phyloP scores from a whole-genome alignment of 2,329 filamentous ascomycete genomes.

The Colletotrichum phormii region DNA sequence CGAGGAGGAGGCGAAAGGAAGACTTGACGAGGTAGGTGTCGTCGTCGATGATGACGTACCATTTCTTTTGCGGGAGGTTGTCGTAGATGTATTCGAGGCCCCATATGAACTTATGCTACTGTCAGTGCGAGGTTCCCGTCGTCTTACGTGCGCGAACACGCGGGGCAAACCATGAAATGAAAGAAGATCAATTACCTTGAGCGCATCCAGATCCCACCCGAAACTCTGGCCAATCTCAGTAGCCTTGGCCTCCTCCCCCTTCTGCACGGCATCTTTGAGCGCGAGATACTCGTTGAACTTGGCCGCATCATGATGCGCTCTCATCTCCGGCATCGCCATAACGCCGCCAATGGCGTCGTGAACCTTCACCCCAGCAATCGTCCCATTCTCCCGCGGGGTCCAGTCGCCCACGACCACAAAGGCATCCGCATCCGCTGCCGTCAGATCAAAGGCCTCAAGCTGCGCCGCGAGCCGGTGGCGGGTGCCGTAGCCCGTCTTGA shows the following conservation, averaged over 20 bases:
- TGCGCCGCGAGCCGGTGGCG: slow-evolving; percentile 59
- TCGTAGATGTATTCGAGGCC: slow-evolving; percentile 64
- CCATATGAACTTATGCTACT: slow-evolving; percentile 59
- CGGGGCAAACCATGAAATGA: neutral
- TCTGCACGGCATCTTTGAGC: slow-evolving; percentile 51
- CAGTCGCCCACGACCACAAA: slow-evolving; percentile 65
- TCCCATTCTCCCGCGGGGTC: slow-evolving; percentile 49
- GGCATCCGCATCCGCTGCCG: slow-evolving; percentile 50
- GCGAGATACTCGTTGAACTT: slow-evolving; percentile 54
- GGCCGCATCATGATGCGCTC: slow-evolving; percentile 43
- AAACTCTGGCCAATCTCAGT: slow-evolving; percentile 50
- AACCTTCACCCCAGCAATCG: slow-evolving; percentile 48
- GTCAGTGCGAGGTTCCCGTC: slow-evolving; percentile 1
- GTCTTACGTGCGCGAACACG: neutral
- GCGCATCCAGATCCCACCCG: slow-evolving; percentile 62
- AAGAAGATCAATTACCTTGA: slow-evolving; percentile 54
- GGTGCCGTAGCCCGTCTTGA: slow-evolving; percentile 69
- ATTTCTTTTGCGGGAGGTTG: slow-evolving; percentile 65
- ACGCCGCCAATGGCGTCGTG: slow-evolving; percentile 53
- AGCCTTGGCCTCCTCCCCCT: slow-evolving; percentile 52
- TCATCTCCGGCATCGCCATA: slow-evolving; percentile 48
- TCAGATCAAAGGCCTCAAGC: slow-evolving; percentile 57
- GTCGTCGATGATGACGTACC: slow-evolving; percentile 69
- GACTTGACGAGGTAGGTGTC: slow-evolving; percentile 66
- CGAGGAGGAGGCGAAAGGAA: slow-evolving; percentile 60